These are phyloP conservation scores for Sphaceloma murrayae DNA, from an alignment of 2,329 filamentous ascomycete species.

Conservation along the genomic window DNA sequence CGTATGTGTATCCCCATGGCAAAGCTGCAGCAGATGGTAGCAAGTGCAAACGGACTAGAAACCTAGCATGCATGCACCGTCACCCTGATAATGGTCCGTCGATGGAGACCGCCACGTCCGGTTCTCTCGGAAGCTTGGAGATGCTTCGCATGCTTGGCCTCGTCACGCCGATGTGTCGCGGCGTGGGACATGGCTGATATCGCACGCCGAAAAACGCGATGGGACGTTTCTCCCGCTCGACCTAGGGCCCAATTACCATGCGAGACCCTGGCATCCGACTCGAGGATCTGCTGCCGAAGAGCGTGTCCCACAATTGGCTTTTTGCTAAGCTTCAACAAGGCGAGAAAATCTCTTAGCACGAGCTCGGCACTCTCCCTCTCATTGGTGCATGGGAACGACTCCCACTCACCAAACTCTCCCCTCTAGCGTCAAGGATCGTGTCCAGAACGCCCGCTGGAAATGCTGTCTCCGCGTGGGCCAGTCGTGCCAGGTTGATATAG, in stretches of 20 bases:
- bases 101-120: constrained; percentile 8
- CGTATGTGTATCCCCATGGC: no score
- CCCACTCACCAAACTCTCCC: not conserved
- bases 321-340: not conserved
- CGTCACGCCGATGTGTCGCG: not conserved
- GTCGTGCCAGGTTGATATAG: no score
- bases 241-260: not conserved
- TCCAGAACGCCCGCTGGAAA: constrained; percentile 7
- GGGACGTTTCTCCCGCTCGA: not conserved
- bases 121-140: constrained; percentile 8
- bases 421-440: not conserved
- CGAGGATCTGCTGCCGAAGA: not conserved
- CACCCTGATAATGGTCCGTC: no score
- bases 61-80: no score
- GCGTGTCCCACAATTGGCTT: constrained; percentile 4
- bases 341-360: constrained; percentile 4
- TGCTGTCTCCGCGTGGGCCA: no score
- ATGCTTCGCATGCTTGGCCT: not conserved
- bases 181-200: not conserved
- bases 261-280: not conserved
- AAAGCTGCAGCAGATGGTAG: no score
- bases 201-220: not conserved
- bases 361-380: constrained; percentile 1
- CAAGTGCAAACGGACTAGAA: no score
- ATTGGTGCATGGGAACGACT: not conserved